phyloP scores from a whole-genome alignment of 1,284 basidiomycete species.

The Sutorius eximius region DNA sequence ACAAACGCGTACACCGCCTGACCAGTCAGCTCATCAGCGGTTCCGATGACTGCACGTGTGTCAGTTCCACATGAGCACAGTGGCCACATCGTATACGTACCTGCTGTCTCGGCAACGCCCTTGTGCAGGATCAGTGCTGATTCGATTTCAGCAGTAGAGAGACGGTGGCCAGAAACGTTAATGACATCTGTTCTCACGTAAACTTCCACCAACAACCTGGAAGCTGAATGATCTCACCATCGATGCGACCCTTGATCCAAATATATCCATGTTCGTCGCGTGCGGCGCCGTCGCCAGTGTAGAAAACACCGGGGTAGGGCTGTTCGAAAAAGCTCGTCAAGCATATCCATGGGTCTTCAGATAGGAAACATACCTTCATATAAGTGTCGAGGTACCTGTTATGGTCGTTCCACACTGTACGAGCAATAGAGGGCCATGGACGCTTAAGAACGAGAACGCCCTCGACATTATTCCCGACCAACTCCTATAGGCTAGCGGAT shows the following conservation, averaged over 20 bases:
- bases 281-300: conserved; percentile 95
- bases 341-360: background rate
- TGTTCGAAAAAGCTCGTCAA: conserved; percentile 23
- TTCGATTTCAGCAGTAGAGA: conserved; percentile 98
- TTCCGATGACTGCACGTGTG: conserved; percentile 70
- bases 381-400: conserved; percentile 92
- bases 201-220: background rate
- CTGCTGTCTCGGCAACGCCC: conserved; percentile 94
- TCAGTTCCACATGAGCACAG: background rate
- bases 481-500: conserved; percentile 43
- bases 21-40: conserved; percentile 84
- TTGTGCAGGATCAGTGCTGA: conserved; percentile 91
- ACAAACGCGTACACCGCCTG: conserved; percentile 88
- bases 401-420: conserved; percentile 92
- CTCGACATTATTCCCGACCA: conserved; percentile 84
- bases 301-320: conserved; percentile 89
- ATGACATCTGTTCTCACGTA: conserved; percentile 64
- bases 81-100: conserved; percentile 31
- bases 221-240: conserved; percentile 60
- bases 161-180: conserved; percentile 94
- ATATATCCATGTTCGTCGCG: conserved; percentile 96
- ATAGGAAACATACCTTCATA: conserved; percentile 58
- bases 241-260: conserved; percentile 98
- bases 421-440: conserved; percentile 97
- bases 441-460: conserved; percentile 86